These are phyloP conservation scores for Lachancea quebecensis DNA, from an alignment of 805 yeast species.

Conservation along the genomic window DNA sequence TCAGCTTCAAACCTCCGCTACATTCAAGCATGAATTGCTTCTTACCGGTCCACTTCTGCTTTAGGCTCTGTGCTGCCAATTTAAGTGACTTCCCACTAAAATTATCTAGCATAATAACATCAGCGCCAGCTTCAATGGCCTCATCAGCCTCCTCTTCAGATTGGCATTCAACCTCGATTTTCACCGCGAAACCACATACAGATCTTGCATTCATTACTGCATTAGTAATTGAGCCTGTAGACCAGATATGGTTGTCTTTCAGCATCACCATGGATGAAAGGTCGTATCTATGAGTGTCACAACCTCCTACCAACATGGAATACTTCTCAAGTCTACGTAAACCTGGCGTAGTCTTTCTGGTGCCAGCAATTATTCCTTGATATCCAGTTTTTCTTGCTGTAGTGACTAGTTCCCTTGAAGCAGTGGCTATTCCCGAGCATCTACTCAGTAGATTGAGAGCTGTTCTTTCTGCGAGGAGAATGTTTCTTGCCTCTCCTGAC, in stretches of 20 bases:
- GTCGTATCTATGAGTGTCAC: conserved; percentile 88
- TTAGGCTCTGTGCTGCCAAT: conserved; percentile 57
- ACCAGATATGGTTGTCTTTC: conserved; percentile 89
- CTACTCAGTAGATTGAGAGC: conserved; percentile 77
- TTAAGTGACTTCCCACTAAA: conserved; percentile 62
- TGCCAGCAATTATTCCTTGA: conserved; percentile 85
- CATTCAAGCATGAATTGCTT: conserved; percentile 71
- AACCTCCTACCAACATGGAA: conserved; percentile 93
- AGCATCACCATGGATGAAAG: conserved; percentile 92
- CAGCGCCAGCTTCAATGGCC: conserved; percentile 93
- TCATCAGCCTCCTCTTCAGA: conserved; percentile 80
- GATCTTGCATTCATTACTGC: conserved; percentile 73
- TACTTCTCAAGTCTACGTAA: conserved; percentile 82
- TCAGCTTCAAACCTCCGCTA: conserved; percentile 78
- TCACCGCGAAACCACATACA: conserved; percentile 82
- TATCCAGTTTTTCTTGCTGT: conserved; percentile 66
- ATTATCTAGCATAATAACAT: conserved; percentile 90
- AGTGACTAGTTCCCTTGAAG: conserved; percentile 47
- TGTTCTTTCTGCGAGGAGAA: conserved; percentile 78
- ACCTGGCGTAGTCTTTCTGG: conserved; percentile 97
- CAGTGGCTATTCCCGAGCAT: conserved; percentile 82
- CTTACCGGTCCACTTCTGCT: conserved; percentile 43
- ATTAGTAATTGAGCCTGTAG: conserved; percentile 83
- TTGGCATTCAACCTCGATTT: conserved; percentile 90
- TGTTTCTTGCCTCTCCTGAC: conserved; percentile 71